phyloP scores from a whole-genome alignment of 2,329 filamentous ascomycete genomes.

The Cladosporium sp. region DNA sequence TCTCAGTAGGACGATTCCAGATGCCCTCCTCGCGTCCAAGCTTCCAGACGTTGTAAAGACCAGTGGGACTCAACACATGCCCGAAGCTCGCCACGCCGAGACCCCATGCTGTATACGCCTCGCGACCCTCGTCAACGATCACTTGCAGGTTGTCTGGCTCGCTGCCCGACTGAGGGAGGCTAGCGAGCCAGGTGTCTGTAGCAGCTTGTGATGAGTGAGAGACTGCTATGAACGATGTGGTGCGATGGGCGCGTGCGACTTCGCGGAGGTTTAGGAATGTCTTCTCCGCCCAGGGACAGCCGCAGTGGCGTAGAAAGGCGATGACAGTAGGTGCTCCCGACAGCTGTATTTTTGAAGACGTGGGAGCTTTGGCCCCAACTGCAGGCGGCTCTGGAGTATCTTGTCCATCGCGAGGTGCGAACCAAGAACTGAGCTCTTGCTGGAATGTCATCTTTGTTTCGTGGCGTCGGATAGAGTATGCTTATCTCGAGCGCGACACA shows the following conservation, averaged over 20 bases:
- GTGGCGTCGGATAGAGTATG: not conserved
- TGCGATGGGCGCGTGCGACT: conserved; percentile 47
- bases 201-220: conserved; percentile 54
- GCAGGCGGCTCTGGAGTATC: conserved; percentile 32
- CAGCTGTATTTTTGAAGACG: conserved; percentile 49
- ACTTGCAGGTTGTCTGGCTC: conserved; percentile 57
- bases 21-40: conserved; percentile 61
- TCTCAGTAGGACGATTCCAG: conserved; percentile 62
- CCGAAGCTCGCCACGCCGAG: conserved; percentile 58
- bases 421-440: conserved; percentile 42
- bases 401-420: conserved; percentile 29
- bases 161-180: conserved; percentile 38
- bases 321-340: conserved; percentile 56
- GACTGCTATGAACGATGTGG: conserved; percentile 57
- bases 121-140: conserved; percentile 57
- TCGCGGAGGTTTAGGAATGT: conserved; percentile 49
- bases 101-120: conserved; percentile 63
- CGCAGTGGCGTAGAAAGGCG: conserved; percentile 68
- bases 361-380: conserved; percentile 55
- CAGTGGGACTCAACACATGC: conserved; percentile 58
- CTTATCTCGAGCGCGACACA: not conserved
- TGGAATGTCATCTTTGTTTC: conserved; percentile 32
- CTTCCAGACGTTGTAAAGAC: conserved; percentile 55
- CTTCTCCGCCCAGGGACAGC: conserved; percentile 61
- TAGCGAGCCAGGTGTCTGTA: conserved; percentile 56